Evolutionary conservation across 352 stramenopile species (phyloP).

Genomic region (Phytophthora parvispora): DNA sequence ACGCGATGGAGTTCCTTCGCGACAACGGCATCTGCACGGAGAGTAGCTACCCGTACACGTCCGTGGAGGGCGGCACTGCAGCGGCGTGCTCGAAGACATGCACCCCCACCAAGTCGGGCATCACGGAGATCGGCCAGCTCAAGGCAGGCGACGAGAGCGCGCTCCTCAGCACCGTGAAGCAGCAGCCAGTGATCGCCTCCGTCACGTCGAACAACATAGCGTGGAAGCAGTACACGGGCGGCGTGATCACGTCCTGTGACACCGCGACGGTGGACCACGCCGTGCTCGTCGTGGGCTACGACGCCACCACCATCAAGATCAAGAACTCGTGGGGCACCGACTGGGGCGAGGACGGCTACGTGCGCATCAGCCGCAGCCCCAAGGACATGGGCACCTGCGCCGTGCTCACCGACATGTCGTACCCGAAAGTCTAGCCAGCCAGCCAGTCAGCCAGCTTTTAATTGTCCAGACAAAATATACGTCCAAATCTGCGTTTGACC

Average conservation of each 20-base stretch:
- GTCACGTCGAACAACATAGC: conserved; percentile 94
- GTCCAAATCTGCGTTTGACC: conserved; percentile 3
- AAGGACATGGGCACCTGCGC: conserved; percentile 59
- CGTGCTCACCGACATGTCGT: conserved; percentile 68
- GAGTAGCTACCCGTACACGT: conserved; percentile 87
- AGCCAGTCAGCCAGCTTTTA: background rate
- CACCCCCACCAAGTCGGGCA: conserved; percentile 41
- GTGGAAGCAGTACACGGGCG: conserved; percentile 98
- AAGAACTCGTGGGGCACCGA: conserved; percentile 98
- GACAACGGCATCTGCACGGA: conserved; percentile 84
- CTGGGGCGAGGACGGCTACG: conserved; percentile 97
- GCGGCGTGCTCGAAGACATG: conserved; percentile 47
- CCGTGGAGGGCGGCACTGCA: conserved; percentile 31
- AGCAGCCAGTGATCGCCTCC: conserved; percentile 95
- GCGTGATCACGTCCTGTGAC: conserved; percentile 85
- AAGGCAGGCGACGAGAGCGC: conserved; percentile 76
- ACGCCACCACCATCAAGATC: conserved; percentile 92
- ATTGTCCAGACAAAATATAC: conserved; percentile 23
- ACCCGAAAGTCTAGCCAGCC: conserved; percentile 50
- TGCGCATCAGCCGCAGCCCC: conserved; percentile 90
- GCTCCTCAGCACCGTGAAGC: conserved; percentile 88
- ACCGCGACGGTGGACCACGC: conserved; percentile 96
- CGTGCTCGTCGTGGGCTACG: conserved; percentile 97
- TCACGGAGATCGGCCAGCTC: conserved; percentile 61
- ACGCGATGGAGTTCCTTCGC: conserved; percentile 94